Evolutionary conservation across 2,329 filamentous ascomycete species (phyloP), one percentile per base, ranked within the genome.

Genomic region (Talaromyces verruculosus): DNA sequence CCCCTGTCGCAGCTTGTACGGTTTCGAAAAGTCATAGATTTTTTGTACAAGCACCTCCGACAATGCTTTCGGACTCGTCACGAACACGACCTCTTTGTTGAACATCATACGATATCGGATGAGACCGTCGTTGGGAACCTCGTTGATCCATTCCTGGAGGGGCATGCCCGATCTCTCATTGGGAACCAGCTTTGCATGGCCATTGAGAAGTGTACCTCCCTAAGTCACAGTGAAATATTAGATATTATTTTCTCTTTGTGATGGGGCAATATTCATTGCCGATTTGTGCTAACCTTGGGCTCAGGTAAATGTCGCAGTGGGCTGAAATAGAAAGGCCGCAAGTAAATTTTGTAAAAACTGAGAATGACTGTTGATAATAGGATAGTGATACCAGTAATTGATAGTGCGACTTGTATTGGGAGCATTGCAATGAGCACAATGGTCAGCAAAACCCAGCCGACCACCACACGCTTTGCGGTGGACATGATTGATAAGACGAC

Each of bases 61-160:
- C 19, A 65, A n/a, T 28, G 64, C 49, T 10, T 62, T 60, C 11
- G 64, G 57, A 30, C 51, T 62, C 19, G 64, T 65, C 30, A 65
- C 28, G 5, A 65, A 57, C 1, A 65, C 28, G 17, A 58, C 19
- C 11, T 64, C 62, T n/a, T 58, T 47, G 53, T 64, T 64, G 25
- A 64, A 49, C 39, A 43, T 47, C 55, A 58, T 59, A 7, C 62
- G 62, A 59, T 58, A 64, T 25, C 51, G 41, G 17, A 64, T 64
- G 30, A 64, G 51, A 2, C 62, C 62, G 17, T 64, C 35, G 30
- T 64, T 64, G 15, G 62, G 62, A 11, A 64, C 53, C 62, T 63
- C 61, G 30, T 63, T 63, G 22, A 63, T 63, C 61, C 61, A 63
- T 41, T 63, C 49, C 47, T 63, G 47, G n/a, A 63, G 33, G n/a